Evolutionary conservation across 768 basidiomycete genomes (phyloP), one percentile per base, ranked within the genome.

Genomic region (Zangia roseola): DNA sequence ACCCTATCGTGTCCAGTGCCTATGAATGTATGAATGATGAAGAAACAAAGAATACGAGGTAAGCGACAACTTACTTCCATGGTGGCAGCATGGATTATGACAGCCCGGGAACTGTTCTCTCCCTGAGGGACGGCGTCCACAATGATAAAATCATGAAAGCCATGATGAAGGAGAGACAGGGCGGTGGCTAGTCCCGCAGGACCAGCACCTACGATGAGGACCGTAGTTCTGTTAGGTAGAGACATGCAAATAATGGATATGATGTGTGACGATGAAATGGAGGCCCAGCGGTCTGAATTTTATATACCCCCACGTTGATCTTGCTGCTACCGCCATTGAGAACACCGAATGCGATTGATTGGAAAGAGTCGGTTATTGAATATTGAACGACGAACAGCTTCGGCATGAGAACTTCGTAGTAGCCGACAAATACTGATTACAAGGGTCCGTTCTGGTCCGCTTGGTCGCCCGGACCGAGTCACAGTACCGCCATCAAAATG

Each of bases 191-290:
- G 71, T 8, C 80, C 79, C 0, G 70, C 57, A 20, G 79, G 79
- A 16, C 79, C 79, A 21, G 75, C 76, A 24, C 77, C 79, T 10
- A 81, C 72, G 21, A 81, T 69, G 42, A 80, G 71, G 24, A 80
- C 61, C 21, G 72, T 72, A 5, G 76, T 73, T 38, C 47, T 58
- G 3, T 52, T 42, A 0, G 74, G 74, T 19, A 73, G 57, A 24
- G 68, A 56, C 54, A 56, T 56, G 31, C 4, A 26, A 10, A 23
- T 28, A 40, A 16, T 6, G 13, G 4, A 16, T 30, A 16, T 16
- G 31, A 31, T 31, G 31, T 31, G 16, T 16, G 31, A 31, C 14
- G 31, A 31, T 31, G 31, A 13, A 31, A 31, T 31, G 31, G 31
- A 6, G 31, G 31, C 31, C 31, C 6, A 6, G 31, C 7, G 14